phyloP scores from a whole-genome alignment of 768 basidiomycete species.

The Podaxis sp. region DNA sequence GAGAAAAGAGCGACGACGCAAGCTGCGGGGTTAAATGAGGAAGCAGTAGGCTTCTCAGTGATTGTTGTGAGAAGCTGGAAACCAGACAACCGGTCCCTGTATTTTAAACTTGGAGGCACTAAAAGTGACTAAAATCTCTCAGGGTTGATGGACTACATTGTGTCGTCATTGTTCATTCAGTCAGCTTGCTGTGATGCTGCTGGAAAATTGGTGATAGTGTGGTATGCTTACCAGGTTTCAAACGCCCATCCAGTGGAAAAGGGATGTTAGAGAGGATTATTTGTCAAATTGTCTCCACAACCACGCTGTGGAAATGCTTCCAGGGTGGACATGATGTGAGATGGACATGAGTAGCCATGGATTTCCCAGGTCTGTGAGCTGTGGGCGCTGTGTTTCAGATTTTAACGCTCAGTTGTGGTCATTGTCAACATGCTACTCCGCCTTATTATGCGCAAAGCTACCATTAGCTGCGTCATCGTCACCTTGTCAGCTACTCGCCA shows the following conservation, averaged over 20 bases:
- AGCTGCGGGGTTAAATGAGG: constrained; percentile 11
- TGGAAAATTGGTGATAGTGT: constrained; percentile 1
- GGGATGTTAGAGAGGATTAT: background rate
- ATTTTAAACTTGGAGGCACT: background rate
- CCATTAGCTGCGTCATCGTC: background rate
- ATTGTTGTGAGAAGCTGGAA: constrained; percentile 2
- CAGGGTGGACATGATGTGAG: background rate
- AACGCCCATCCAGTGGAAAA: background rate
- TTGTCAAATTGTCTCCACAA: background rate
- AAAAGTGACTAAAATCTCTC: constrained; percentile 5
- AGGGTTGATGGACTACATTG: background rate
- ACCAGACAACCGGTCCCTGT: background rate
- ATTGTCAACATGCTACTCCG: background rate
- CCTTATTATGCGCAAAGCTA: background rate
- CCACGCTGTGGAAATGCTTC: background rate
- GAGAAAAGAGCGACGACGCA: background rate
- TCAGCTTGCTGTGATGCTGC: background rate
- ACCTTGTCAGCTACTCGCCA: background rate
- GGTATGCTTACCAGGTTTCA: background rate
- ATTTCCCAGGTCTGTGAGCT: background rate
- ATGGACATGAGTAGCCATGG: background rate
- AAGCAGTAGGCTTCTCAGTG: background rate
- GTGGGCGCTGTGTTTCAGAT: background rate
- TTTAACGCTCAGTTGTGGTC: background rate
- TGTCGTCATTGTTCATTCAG: background rate